Base-by-base conservation (phyloP, 768 basidiomycete genomes). In the Lactifluus volemus region DNA sequence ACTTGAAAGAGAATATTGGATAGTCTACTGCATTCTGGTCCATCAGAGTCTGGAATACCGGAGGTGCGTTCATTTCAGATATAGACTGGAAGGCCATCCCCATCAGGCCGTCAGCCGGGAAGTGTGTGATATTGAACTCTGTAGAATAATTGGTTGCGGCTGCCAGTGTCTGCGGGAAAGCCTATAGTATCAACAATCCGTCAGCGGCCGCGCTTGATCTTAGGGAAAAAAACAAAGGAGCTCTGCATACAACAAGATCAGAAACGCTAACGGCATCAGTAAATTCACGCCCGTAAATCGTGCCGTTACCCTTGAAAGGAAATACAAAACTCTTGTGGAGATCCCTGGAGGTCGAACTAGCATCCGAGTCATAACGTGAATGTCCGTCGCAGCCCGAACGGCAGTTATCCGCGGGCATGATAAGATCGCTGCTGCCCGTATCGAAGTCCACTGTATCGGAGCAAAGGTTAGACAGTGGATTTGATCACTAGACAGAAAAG, bases 1-100 rank as follows among this genome's bases (percentile, higher is more conserved):
- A 71, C 62, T 79, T 79, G 66, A 84, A 76, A 29, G 77, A 75
- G 63, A 84, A 83, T 59, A 76, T 71, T 42, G 74, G 67, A 36
- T 74, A 66, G 9, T 71, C 59, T 1, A 74, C 68, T 38, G 63
- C 59, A 14, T 69, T 70, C 49, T 78, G 71, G 8, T 70, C 65
- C 15, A 79, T 60, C 39, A 83, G 75, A 21, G 76, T 78, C 55
- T 80, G 75, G 68, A 74, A 72, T 54, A 67, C 58, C 5, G 73
- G 68, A 10, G 53, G 41, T 10, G 63, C 54, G 49, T 65, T 66
- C 63, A 59, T 69, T 15, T 14, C 34, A 3, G 70, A 72, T 55
- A 70, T 65, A 12, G 66, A 62, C 53, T 70, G 60, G 63, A 67
- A 72, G 5, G 44, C 76, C 68, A 80, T 68, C 36, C 79, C 79